Evolutionary conservation across 176 grass and related monocot species (phyloP), one percentile per base, ranked within the genome.

Genomic region (Echinochloa phyllopogon): DNA sequence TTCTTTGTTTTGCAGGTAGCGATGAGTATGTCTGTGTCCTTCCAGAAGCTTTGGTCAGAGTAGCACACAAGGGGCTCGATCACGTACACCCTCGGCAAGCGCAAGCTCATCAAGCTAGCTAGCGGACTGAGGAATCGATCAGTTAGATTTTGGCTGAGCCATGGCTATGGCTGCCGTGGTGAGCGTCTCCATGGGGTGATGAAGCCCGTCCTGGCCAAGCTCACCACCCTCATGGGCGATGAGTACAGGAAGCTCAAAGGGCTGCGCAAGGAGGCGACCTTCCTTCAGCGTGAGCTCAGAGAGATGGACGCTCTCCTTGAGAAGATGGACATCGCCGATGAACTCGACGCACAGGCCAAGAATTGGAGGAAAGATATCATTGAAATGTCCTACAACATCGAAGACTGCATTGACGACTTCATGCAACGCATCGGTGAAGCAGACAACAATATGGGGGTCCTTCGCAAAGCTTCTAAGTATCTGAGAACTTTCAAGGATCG

Each of bases 161-260:
- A 65, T 65, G 63, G 63, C 14, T 5, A 4, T 39, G 24, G 41
- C 18, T 11, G 41, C 21, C 0, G 44, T 72, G 13, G 23, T 44
- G 66, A 69, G 39, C 4, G 66, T 23, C 40, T 43, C 66, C 38
- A 43, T 69, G 66, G 66, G 10, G 66, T 69, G 9, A 69, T 50
- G 45, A 73, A 73, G 24, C 44, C 70, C 25, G 13, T 73, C 45
- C 23, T 72, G 0, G 5, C 11, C 1, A 72, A 72, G 10, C 69
- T 72, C n/a, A 0, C 69, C n/a, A 72, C 5, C 5, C 43, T 72
- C n/a, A 48, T 72, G 69, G 69, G 40, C 0, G 36, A 76, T 1
- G 20, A 76, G 73, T 76, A 41, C 51, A 76, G 58, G 73, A 76
- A 58, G 44, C 4, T 58, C 51, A 76, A 40, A 21, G 73, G 52